These are phyloP conservation scores for Emericellopsis terricola DNA, from an alignment of 495 filamentous ascomycete genomes.

Conservation along the genomic window DNA sequence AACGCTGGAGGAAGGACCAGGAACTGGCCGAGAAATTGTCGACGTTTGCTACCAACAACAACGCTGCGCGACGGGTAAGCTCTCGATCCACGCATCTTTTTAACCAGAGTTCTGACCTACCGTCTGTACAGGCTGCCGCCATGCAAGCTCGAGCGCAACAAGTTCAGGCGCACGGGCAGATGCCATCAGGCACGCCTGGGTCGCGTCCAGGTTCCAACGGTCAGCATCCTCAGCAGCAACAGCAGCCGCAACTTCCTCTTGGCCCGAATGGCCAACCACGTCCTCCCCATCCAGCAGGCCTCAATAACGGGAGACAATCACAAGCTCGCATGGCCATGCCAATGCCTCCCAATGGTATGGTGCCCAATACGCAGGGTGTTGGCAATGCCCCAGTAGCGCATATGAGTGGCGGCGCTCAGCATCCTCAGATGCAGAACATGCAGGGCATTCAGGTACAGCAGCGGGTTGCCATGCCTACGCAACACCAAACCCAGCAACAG, in stretches of 20 bases:
- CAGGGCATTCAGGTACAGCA: slow-evolving; percentile 38
- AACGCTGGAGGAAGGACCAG: slow-evolving; percentile 71
- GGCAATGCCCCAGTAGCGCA: slow-evolving; percentile 17
- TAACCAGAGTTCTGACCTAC: not conserved
- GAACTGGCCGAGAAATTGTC: slow-evolving; percentile 58
- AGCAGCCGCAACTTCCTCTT: not conserved
- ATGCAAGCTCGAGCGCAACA: slow-evolving; percentile 20
- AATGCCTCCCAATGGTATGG: slow-evolving; percentile 19
- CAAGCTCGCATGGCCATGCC: slow-evolving; percentile 23
- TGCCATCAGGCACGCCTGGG: too few relatives aligned
- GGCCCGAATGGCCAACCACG: not conserved
- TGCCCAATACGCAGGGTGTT: too few relatives aligned
- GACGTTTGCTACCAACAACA: slow-evolving; percentile 44
- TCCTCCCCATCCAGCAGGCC: not conserved
- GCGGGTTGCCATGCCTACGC: slow-evolving; percentile 45
- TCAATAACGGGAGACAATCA: slow-evolving; percentile 15
- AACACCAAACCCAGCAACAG: too few relatives aligned
- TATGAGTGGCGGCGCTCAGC: slow-evolving; percentile 28
- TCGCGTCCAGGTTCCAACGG: too few relatives aligned
- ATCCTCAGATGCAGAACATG: slow-evolving; percentile 48
- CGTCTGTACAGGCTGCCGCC: slow-evolving; percentile 7
- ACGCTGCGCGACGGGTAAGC: slow-evolving; percentile 37
- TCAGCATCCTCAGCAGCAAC: slow-evolving; percentile 17
- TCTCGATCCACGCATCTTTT: not conserved
- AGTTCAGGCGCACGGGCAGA: too few relatives aligned